phyloP scores from a whole-genome alignment of 2,329 filamentous ascomycete genomes.

The Leptographium galeiforme region DNA sequence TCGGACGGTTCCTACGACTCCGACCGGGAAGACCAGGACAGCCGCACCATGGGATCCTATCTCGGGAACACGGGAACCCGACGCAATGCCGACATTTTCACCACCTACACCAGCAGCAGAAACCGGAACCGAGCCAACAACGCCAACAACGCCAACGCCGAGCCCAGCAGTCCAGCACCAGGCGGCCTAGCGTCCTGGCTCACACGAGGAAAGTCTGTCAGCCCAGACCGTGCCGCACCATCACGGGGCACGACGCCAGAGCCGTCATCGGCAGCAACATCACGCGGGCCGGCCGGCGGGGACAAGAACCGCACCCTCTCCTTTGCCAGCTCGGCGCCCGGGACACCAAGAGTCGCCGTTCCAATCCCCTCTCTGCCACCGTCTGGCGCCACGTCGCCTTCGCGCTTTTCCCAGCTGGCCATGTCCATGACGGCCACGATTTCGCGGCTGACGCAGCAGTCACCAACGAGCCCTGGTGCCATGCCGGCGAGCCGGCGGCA shows the following conservation, averaged over 20 bases:
- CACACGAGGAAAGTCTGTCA: slow-evolving; percentile 2
- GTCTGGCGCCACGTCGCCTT: slow-evolving; percentile 15
- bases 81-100: slow-evolving; percentile 1
- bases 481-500: neutral
- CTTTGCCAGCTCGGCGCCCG: slow-evolving; percentile 9
- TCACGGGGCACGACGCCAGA: slow-evolving; percentile 6
- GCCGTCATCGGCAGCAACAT: neutral
- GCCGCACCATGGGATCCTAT: slow-evolving; percentile 10
- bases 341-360: slow-evolving; percentile 1
- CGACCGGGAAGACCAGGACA: slow-evolving; percentile 16
- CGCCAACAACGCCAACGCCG: neutral
- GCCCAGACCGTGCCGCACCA: slow-evolving; percentile 1
- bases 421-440: slow-evolving; percentile 32
- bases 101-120: slow-evolving; percentile 1
- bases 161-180: neutral
- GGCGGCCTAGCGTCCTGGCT: slow-evolving; percentile 2
- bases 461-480: slow-evolving; percentile 9
- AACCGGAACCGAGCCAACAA: neutral
- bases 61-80: neutral
- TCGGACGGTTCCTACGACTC: slow-evolving; percentile 7
- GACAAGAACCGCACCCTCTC: slow-evolving; percentile 13
- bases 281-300: neutral
- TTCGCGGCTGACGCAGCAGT: slow-evolving; percentile 20
- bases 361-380: neutral
- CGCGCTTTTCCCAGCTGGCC: slow-evolving; percentile 32